Conservation (phyloP, 1,139 yeast species). For the Taphrina communis region DNA sequence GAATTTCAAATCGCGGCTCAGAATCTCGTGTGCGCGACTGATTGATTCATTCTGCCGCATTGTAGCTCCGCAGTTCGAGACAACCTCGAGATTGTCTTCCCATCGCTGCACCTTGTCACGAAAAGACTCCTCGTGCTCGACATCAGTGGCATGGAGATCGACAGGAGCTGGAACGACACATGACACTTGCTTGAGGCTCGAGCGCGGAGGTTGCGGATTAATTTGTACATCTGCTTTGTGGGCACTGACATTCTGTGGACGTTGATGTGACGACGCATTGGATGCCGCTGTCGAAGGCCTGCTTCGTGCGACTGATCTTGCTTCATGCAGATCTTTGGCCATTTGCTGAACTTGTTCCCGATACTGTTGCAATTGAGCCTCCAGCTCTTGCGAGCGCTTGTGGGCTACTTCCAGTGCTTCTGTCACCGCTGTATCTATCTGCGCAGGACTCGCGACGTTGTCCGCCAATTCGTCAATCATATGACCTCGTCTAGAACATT, state of each 20-base stretch:
- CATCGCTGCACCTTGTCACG: conserved; percentile 30
- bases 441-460: background rate
- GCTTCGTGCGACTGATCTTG: conserved; percentile 4
- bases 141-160: background rate
- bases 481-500: conserved; percentile 36
- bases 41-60: conserved; percentile 8
- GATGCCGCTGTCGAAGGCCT: background rate
- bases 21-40: conserved; percentile 3
- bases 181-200: background rate
- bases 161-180: background rate
- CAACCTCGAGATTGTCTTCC: conserved; percentile 24
- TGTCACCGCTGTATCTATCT: background rate
- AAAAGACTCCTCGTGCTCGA: conserved; percentile 17
- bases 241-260: background rate
- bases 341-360: conserved; percentile 11
- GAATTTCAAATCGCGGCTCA: conserved; percentile 1
- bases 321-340: conserved; percentile 10
- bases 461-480: conserved; percentile 27
- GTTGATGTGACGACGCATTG: background rate
- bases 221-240: background rate
- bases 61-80: conserved; percentile 3
- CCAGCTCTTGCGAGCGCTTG: conserved; percentile 1
- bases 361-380: background rate
- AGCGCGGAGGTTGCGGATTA: background rate
- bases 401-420: conserved; percentile 1